Evolutionary conservation across 1,139 yeast genomes (phyloP).

Genomic region (Neolecta irregularis): DNA sequence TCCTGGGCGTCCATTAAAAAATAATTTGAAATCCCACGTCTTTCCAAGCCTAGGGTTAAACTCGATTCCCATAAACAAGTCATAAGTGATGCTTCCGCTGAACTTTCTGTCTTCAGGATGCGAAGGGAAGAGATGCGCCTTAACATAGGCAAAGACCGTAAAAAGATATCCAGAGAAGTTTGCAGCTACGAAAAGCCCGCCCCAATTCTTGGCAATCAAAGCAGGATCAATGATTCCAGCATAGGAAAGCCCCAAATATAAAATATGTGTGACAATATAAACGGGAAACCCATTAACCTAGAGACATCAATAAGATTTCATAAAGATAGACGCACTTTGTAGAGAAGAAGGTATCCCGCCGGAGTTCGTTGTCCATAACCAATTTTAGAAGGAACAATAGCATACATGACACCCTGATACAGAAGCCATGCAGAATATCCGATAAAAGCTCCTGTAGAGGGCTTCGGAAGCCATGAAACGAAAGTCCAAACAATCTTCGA

Average conservation of each 20-base stretch:
- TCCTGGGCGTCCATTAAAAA: constrained; percentile 91
- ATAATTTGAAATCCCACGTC: constrained; percentile 70
- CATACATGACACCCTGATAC: constrained; percentile 10
- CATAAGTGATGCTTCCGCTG: constrained; percentile 22
- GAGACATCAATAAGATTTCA: background rate
- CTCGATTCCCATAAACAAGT: constrained; percentile 95
- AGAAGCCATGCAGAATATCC: constrained; percentile 10
- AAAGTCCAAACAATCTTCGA: background rate
- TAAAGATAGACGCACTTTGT: constrained; percentile 2
- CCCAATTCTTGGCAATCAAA: constrained; percentile 12
- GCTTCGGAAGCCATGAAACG: constrained; percentile 9
- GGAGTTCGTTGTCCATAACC: constrained; percentile 13
- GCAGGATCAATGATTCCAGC: constrained; percentile 7
- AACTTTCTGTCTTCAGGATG: constrained; percentile 12
- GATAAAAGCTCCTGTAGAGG: constrained; percentile 7
- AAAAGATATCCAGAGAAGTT: constrained; percentile 10
- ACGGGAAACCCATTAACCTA: constrained; percentile 11
- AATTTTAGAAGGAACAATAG: constrained; percentile 9
- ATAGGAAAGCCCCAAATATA: constrained; percentile 6
- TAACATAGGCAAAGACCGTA: constrained; percentile 10
- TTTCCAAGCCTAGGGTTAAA: constrained; percentile 73
- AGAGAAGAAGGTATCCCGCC: constrained; percentile 11
- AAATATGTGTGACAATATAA: constrained; percentile 11
- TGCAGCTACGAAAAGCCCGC: constrained; percentile 9
- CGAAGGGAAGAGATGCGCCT: constrained; percentile 11